Evolutionary conservation across 192 early-diverging fungal species (phyloP), one percentile per base, ranked within the genome.

Genomic region (Spizellomyces punctatus): DNA sequence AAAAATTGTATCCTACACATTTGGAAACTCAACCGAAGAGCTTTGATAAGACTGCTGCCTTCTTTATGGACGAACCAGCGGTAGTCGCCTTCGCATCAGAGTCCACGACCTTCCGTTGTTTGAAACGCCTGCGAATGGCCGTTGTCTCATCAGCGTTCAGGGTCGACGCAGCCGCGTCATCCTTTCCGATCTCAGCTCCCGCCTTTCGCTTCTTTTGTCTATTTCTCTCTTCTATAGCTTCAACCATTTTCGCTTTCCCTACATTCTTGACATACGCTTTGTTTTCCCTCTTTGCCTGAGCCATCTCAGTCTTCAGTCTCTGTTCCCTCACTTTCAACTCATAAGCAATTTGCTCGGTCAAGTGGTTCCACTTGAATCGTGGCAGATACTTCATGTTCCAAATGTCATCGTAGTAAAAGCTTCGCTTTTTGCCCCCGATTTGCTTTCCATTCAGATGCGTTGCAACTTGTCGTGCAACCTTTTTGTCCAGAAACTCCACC

Each of bases 351-450:
- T 95, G 94, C 68, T 96, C 97, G 12, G 93, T 93, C 60, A 99
- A 77, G 73, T 99, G 91, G 50, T 90, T 80, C 97, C 97, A 99
- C 74, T 99, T 99, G 83, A 99, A 99, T 60, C 90, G 89, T 44
- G 94, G 91, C 44, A 99, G 78, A 70, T 99, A 99, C 78, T 94
- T 95, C 59, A 99, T 90, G 76, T 92, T 98, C 97, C 97, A 99
- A 73, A 98, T 79, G 63, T 98, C 95, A 73, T 97, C 95, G 78
- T 95, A 92, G 76, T 94, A 95, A 63, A 83, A 85, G 56, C 83
- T 88, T 44, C 91, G 85, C 78, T 94, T 95, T 69, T 94, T 96
- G 41, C 92, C 92, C 7, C 90, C 94, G 79, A 99, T 93, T 50
- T 81, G 83, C 43, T 86, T 87, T 66, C 89, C 88, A 78, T 99